These are phyloP conservation scores for Xylariaceae sp. DNA, from an alignment of 2,329 filamentous ascomycete genomes.

Conservation along the genomic window DNA sequence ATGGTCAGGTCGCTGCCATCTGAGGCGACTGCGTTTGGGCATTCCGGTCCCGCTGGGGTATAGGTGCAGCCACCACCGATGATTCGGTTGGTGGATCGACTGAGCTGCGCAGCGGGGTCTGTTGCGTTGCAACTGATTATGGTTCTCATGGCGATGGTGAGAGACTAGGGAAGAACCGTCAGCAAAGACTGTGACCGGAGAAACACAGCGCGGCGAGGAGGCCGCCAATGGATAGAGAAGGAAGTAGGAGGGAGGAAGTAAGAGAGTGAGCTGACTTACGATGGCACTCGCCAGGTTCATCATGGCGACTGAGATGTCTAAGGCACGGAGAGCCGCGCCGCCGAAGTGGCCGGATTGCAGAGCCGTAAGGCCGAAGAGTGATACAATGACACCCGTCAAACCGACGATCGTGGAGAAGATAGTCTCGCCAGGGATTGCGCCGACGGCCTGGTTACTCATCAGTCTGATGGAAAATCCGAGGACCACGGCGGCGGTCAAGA, in stretches of 20 bases:
- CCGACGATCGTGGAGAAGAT: constrained; percentile 4
- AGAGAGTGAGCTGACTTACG: background rate
- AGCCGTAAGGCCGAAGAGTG: constrained; percentile 1
- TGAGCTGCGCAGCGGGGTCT: background rate
- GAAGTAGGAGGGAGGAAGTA: background rate
- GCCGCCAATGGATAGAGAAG: background rate
- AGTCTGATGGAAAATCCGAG: constrained; percentile 7
- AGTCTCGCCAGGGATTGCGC: constrained; percentile 3
- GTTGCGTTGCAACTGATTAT: constrained; percentile 4
- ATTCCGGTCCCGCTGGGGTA: background rate
- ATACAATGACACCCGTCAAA: background rate
- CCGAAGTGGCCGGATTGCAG: constrained; percentile 3
- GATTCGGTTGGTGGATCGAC: constrained; percentile 4
- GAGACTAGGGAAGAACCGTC: background rate
- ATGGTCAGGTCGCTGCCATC: constrained; percentile 5
- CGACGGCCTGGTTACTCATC: constrained; percentile 2
- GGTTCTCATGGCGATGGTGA: background rate
- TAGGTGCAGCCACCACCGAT: constrained; percentile 6
- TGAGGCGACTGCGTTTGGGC: background rate
- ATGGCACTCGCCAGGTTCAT: constrained; percentile 1
- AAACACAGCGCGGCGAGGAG: background rate
- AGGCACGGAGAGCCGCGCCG: too few species aligned
- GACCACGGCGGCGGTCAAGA: background rate
- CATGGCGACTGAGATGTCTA: background rate
- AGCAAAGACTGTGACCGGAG: background rate